These are phyloP conservation scores for Davidsoniella neocaledoniae DNA, from an alignment of 2,329 filamentous ascomycete species.

Conservation along the genomic window DNA sequence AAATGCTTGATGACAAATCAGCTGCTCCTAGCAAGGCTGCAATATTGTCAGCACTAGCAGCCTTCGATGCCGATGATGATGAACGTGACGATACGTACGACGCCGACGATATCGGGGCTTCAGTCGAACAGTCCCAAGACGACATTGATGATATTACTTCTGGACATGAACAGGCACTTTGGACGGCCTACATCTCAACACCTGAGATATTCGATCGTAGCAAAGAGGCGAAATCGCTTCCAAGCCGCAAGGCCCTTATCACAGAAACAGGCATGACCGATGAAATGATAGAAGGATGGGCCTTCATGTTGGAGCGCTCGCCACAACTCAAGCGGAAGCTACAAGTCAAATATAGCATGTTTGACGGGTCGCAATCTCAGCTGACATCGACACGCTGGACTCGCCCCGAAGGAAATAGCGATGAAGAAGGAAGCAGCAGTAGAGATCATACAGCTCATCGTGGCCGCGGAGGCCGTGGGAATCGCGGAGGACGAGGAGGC, in stretches of 20 bases:
- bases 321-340: constrained; percentile 50
- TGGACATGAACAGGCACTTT: constrained; percentile 54
- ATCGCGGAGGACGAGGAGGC: constrained; percentile 33
- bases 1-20: constrained; percentile 48
- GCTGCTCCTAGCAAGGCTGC: constrained; percentile 61
- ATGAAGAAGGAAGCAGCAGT: constrained; percentile 21
- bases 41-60: constrained; percentile 72
- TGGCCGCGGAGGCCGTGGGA: constrained; percentile 28
- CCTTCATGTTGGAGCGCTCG: constrained; percentile 64
- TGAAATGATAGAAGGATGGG: constrained; percentile 90
- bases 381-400: constrained; percentile 49
- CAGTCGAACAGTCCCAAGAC: constrained; percentile 47
- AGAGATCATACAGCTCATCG: constrained; percentile 20
- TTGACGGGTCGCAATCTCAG: constrained; percentile 47
- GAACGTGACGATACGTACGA: constrained; percentile 97
- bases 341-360: constrained; percentile 51
- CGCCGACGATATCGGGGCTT: constrained; percentile 75
- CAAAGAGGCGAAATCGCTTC: constrained; percentile 31
- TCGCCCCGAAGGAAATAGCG: not conserved
- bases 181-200: constrained; percentile 49
- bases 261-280: constrained; percentile 77
- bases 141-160: constrained; percentile 31
- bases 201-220: constrained; percentile 56
- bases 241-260: constrained; percentile 36
- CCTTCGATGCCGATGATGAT: constrained; percentile 88